Evolutionary conservation across 768 basidiomycete species (phyloP).

Genomic region (Lactarius hatsudake): DNA sequence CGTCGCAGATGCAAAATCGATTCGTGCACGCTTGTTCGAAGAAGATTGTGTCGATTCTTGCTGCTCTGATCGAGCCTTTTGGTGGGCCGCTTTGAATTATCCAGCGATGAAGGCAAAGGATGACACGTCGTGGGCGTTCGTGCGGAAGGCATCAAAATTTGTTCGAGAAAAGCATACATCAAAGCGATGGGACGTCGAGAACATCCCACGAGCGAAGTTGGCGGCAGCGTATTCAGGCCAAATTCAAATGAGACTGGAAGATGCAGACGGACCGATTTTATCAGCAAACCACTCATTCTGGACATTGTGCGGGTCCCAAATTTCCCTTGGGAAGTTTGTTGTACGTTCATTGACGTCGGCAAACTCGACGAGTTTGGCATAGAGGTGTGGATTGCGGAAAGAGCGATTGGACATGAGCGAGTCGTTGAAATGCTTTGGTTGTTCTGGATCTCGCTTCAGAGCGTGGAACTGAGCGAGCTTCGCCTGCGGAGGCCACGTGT

Average conservation of each 20-base stretch:
- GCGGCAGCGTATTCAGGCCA: conserved; percentile 1
- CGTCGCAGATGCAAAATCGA: conserved; percentile 41
- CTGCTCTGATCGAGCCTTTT: conserved; percentile 43
- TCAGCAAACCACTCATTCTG: conserved; percentile 71
- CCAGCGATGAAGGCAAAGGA: not conserved
- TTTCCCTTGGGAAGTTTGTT: conserved; percentile 70
- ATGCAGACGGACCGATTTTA: conserved; percentile 61
- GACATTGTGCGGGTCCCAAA: conserved; percentile 73
- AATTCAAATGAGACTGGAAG: not conserved
- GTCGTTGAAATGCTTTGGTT: conserved; percentile 92
- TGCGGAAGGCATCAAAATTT: not conserved
- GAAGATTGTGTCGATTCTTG: conserved; percentile 33
- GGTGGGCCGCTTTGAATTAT: conserved; percentile 37
- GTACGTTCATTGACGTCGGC: conserved; percentile 85
- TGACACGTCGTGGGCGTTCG: not conserved
- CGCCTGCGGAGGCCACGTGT: conserved; percentile 42
- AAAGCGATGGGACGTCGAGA: not conserved
- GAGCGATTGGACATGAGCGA: conserved; percentile 89
- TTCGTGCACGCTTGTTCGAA: conserved; percentile 41
- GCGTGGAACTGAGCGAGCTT: conserved; percentile 78
- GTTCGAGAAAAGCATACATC: not conserved
- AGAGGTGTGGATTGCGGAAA: conserved; percentile 96
- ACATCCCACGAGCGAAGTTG: conserved; percentile 2
- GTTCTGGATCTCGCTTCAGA: conserved; percentile 58
- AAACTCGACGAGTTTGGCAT: conserved; percentile 92